Conservation (phyloP, 2,329 filamentous ascomycete genomes). For the Aureobasidium melanogenum region DNA sequence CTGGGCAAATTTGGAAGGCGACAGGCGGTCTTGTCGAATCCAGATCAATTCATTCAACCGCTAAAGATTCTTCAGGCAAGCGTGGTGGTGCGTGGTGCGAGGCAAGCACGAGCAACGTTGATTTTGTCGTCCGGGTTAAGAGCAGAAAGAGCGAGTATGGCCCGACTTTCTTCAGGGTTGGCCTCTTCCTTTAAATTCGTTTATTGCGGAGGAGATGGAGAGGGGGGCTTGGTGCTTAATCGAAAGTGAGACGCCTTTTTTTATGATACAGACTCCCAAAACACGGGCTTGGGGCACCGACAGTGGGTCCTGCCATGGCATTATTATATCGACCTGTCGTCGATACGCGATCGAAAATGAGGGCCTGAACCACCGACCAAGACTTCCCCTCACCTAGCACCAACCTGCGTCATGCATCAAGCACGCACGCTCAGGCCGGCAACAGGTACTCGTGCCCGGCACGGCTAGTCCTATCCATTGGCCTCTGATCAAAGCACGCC, state of each 20-base stretch:
- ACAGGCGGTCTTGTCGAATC: not conserved
- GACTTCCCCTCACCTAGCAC: constrained; percentile 1
- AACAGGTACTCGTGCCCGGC: not conserved
- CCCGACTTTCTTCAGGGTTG: not conserved
- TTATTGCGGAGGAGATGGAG: not conserved
- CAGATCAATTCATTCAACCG: not conserved
- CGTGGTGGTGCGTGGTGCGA: not conserved
- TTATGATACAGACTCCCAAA: not conserved
- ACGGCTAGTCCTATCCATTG: not conserved
- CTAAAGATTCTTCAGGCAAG: not conserved
- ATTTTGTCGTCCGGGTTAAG: not conserved
- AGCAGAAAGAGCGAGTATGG: constrained; percentile 2
- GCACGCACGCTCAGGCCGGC: constrained; percentile 2
- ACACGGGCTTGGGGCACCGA: not conserved
- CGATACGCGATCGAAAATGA: constrained; percentile 3
- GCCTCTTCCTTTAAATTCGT: not conserved
- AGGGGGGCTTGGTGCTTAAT: constrained; percentile 2
- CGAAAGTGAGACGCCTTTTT: constrained; percentile 8
- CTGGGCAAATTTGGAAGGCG: not conserved
- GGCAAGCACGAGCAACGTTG: not conserved
- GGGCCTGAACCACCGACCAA: constrained; percentile 1
- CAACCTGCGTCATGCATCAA: constrained; percentile 4
- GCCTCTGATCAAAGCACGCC: constrained; percentile 1
- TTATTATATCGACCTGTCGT: constrained; percentile 5
- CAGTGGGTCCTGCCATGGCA: constrained; percentile 8